Evolutionary conservation across 1,284 basidiomycete genomes (phyloP).

Genomic region (Fomitiporia mediterranea): DNA sequence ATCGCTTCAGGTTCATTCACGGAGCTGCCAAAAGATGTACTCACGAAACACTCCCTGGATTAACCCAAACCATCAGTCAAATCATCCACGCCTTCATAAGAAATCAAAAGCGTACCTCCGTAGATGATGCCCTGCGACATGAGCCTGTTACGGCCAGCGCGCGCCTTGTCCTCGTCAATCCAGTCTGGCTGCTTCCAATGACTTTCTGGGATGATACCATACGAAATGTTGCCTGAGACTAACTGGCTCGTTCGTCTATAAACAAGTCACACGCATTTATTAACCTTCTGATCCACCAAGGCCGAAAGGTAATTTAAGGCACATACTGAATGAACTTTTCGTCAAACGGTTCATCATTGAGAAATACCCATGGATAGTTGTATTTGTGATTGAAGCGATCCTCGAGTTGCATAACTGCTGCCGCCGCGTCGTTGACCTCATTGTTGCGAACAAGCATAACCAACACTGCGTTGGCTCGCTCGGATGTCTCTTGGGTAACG

Average conservation of each 20-base stretch:
- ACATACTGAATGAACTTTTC: constrained; percentile 62
- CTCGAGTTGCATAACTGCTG: constrained; percentile 45
- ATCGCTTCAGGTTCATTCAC: background rate
- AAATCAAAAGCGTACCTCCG: constrained; percentile 40
- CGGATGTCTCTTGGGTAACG: background rate
- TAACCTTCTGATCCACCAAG: constrained; percentile 1
- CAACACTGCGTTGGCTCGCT: constrained; percentile 18
- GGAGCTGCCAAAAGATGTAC: constrained; percentile 24
- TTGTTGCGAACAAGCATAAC: constrained; percentile 20
- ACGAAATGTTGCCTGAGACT: constrained; percentile 51
- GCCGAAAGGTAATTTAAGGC: background rate
- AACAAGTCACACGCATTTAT: constrained; percentile 21
- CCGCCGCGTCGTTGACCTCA: constrained; percentile 19
- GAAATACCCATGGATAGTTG: constrained; percentile 67
- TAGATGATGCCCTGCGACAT: constrained; percentile 64
- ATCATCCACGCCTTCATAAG: background rate
- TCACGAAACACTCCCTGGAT: constrained; percentile 13
- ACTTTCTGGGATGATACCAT: constrained; percentile 66
- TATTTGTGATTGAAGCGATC: constrained; percentile 60
- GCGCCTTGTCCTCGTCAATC: constrained; percentile 71
- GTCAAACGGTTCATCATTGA: constrained; percentile 67
- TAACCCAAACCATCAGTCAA: constrained; percentile 2
- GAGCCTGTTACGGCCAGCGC: constrained; percentile 56
- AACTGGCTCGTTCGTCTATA: constrained; percentile 52
- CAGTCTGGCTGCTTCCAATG: constrained; percentile 82